phyloP scores from a whole-genome alignment of 345 rosid genomes.

The Melastoma malabathricum region DNA sequence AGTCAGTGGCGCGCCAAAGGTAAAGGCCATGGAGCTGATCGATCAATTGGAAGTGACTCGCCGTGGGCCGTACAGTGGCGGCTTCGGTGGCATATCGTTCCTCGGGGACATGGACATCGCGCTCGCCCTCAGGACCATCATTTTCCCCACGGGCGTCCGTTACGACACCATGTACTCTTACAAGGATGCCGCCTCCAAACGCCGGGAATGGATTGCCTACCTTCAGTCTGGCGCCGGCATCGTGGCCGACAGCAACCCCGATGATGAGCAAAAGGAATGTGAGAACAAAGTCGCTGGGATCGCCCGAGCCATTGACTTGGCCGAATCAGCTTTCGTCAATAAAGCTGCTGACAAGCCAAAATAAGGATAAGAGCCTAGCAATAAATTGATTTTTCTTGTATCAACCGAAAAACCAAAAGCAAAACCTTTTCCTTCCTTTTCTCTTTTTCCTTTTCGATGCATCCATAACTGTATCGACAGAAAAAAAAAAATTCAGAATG shows the following conservation, averaged over 20 bases:
- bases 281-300: constrained; percentile 73
- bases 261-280: constrained; percentile 62
- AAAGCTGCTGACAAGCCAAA: too few relatives aligned
- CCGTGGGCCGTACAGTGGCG: constrained; percentile 93
- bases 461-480: too few relatives aligned
- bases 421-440: too few relatives aligned
- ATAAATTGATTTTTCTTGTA: too few relatives aligned
- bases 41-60: constrained; percentile 56
- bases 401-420: too few relatives aligned
- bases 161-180: constrained; percentile 67
- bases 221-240: constrained; percentile 84
- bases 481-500: background rate
- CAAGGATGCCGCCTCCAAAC: constrained; percentile 18
- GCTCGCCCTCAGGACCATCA: constrained; percentile 62
- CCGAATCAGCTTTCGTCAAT: constrained; percentile 53
- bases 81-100: constrained; percentile 69
- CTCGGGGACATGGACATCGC: constrained; percentile 83
- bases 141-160: constrained; percentile 53
- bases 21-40: constrained; percentile 79
- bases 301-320: constrained; percentile 79
- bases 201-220: constrained; percentile 74
- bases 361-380: too few relatives aligned
- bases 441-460: too few relatives aligned
- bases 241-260: constrained; percentile 71
- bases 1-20: constrained; percentile 92